Evolutionary conservation across 2,329 filamentous ascomycete genomes (phyloP).

Genomic region (Colletotrichum chlorophyti): DNA sequence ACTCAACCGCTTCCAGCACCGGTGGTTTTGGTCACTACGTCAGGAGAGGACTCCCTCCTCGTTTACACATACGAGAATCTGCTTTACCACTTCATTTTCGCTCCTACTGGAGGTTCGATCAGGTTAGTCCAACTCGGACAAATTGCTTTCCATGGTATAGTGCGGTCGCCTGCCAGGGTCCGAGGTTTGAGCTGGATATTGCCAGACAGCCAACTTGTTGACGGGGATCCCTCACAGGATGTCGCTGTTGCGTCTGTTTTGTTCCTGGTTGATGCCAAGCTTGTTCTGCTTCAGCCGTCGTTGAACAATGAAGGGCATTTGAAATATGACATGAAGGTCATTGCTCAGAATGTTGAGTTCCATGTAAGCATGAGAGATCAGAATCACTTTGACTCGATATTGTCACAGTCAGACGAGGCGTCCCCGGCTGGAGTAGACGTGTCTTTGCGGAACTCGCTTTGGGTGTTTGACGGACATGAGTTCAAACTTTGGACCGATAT

Average conservation of each 20-base stretch:
- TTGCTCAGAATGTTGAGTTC: conserved; percentile 95
- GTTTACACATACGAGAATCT: conserved; percentile 98
- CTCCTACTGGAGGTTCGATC: conserved; percentile 71
- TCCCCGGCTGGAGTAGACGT: conserved; percentile 26
- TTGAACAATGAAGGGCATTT: conserved; percentile 81
- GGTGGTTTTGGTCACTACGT: conserved; percentile 87
- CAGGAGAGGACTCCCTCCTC: conserved; percentile 91
- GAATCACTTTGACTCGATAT: conserved; percentile 48
- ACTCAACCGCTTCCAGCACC: conserved; percentile 81
- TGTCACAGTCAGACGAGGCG: conserved; percentile 4
- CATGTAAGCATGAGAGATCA: conserved; percentile 93
- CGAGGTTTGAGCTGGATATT: conserved; percentile 95
- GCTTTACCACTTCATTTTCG: conserved; percentile 92
- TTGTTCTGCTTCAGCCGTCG: conserved; percentile 89
- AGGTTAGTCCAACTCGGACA: conserved; percentile 93
- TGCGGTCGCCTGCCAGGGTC: conserved; percentile 89
- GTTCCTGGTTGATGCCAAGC: conserved; percentile 96
- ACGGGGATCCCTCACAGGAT: conserved; percentile 94
- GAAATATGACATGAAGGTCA: conserved; percentile 98
- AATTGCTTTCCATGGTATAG: conserved; percentile 96
- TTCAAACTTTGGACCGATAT: conserved; percentile 91
- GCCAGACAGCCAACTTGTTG: conserved; percentile 85
- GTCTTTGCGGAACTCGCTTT: conserved; percentile 80
- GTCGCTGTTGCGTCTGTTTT: conserved; percentile 92
- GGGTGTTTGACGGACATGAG: conserved; percentile 90